Base-by-base conservation (phyloP, 148 eudicot species). In the Chenopodium formosanum region DNA sequence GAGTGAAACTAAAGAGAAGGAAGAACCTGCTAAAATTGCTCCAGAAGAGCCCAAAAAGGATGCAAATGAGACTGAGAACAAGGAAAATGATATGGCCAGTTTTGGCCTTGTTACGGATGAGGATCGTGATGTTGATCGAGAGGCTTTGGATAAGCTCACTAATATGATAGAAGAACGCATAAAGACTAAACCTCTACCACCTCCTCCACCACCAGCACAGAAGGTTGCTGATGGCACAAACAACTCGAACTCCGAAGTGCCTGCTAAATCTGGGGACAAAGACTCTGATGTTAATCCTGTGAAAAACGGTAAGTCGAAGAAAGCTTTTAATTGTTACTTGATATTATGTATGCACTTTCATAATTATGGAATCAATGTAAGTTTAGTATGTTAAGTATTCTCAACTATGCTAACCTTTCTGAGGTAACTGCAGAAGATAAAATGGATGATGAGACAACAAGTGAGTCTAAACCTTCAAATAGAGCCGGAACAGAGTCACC, bases 71-170 rank as follows among this genome's bases (percentile, higher is more conserved):
- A 80, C 78, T 27, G 88, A 77, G 56, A 89, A 80, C 75, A 92
- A 90, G 83, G 95, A 92, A 69, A 91, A 86, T 69, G 95, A 90
- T 50, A 20, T 80, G 76, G 70, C 90, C 25, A 88, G 72, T 80
- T 94, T 92, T 88, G 97, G 98, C 67, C 91, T 91, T 81, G 92
- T 92, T 66, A 92, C 91, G 48, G 94, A 90, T 82, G 95, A 94
- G 76, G 99, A 97, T 79, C 89, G 86, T 78, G 89, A 88, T 86
- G 87, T 94, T 81, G 99, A 96, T 40, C 88, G 85, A 60, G 94
- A 87, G 83, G 93, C 88, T 80, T 82, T 78, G 44, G 98, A 90
- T 83, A 94, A 94, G 87, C 89, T 97, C 79, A 81, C 85, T 27
- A 80, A 40, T 20, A 89, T 93, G 91, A 78, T 97, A 70, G 94